Percentiles rank a stretch among this genome's conserved stretches.
These are phyloP conservation scores for sorghum (Sorghum bicolor) DNA, from an alignment of 176 grass and related monocot species.

Conservation along the genomic window DNA sequence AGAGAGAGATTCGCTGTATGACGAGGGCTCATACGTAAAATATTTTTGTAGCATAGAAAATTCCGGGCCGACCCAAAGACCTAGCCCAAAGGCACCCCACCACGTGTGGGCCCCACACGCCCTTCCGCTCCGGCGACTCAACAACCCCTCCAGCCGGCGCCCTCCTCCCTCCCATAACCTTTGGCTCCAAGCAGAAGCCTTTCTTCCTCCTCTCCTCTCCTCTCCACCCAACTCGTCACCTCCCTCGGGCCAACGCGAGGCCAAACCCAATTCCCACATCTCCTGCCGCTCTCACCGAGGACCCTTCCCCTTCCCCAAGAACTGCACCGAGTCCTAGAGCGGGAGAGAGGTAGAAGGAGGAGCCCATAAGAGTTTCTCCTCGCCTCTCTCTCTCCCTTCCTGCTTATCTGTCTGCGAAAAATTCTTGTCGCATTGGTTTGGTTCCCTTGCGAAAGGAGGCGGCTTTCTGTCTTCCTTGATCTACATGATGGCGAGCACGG, in stretches of 20 bases:
- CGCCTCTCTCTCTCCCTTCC: background rate
- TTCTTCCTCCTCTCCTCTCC: conserved; percentile 17
- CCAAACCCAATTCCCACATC: conserved; percentile 18
- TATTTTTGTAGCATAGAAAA: conserved; percentile 5
- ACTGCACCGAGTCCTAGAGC: background rate
- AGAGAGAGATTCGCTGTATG: background rate
- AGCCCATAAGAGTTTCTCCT: conserved; percentile 3
- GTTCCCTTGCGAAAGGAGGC: background rate
- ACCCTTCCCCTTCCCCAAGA: background rate
- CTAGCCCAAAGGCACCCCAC: conserved; percentile 21
- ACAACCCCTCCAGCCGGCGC: background rate
- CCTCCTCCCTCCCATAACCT: conserved; percentile 9
- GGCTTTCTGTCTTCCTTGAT: conserved; percentile 3
- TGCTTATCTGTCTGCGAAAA: background rate
- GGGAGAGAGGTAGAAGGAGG: conserved; percentile 11
- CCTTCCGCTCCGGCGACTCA: conserved; percentile 9
- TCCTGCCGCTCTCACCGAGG: background rate
- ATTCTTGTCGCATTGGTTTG: conserved; percentile 16
- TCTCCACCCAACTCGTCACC: background rate
- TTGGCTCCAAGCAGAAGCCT: conserved; percentile 12
- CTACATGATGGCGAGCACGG: conserved; percentile 48
- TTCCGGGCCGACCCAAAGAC: conserved; percentile 20
- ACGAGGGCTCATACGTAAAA: background rate
- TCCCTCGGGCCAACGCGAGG: conserved; percentile 9
- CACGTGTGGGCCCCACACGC: conserved; percentile 34